Evolutionary conservation across 768 basidiomycete species (phyloP), one percentile per base, ranked within the genome.

Genomic region (Russula ochroleuca): DNA sequence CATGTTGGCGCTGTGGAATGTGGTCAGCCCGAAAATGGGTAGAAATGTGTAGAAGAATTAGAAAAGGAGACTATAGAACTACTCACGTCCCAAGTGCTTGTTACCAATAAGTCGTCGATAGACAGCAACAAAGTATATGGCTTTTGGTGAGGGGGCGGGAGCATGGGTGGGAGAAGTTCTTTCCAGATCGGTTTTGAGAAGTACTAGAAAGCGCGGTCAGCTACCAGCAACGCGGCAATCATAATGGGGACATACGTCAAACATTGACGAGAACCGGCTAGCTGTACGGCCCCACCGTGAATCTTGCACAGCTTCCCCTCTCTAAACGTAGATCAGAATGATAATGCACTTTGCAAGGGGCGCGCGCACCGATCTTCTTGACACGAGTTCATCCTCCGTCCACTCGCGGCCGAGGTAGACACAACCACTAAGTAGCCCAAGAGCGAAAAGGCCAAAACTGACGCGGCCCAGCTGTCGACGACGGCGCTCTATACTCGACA

Each of bases 81-180:
- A 86, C 94, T 73, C 72, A 97, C 95, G 81, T 97, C 94, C 97
- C 97, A 99, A 5, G 87, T 88, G 13, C 92, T 94, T 13, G 89
- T 88, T 21, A 98, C 83, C 40, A 98, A 81, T 28, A 99, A 81
- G 70, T 96, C 95, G 65, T 99, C 96, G 28, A 99, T 77, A 37
- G 93, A 94, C 56, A 99, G 75, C 10, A 98, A 79, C 21, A 98
- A 83, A 1, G 96, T 98, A 77, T 93, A 97, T 0, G 93, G 94
- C 61, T 94, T 88, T 74, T 89, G 86, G 63, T 92, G 86, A 3
- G 89, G 88, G 31, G 86, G 77, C 3, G 93, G 91, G 48, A 89
- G 79, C 13, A 90, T 88, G 48, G 92, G 87, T 0, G 96, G 97
- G 2, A 99, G 83, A 1, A 99, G 83, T 72, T 95, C 93, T 33